phyloP scores from a whole-genome alignment of 768 basidiomycete species.

The Peribolospora kevripleyi region DNA sequence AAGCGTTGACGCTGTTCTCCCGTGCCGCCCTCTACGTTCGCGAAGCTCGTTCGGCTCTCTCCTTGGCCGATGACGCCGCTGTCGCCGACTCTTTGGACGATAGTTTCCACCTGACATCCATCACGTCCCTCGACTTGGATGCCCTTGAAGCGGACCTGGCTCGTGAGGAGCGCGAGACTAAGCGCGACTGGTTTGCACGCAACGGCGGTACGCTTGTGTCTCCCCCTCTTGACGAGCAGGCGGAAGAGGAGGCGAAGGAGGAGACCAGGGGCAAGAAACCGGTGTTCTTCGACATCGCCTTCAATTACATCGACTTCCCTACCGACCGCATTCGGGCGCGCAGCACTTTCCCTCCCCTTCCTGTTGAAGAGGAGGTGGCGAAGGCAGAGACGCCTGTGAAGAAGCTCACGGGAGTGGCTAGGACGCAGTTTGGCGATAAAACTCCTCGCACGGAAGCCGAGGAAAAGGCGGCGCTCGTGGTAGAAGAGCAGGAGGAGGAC shows the following conservation, averaged over 20 bases:
- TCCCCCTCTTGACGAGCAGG: too few species aligned
- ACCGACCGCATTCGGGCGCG: too few species aligned
- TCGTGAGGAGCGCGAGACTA: slow-evolving; percentile 34
- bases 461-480: too few species aligned
- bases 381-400: too few species aligned
- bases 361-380: too few species aligned
- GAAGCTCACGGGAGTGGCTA: too few species aligned
- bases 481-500: too few species aligned
- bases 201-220: slow-evolving; percentile 37
- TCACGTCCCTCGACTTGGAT: slow-evolving; percentile 17
- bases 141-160: slow-evolving; percentile 32
- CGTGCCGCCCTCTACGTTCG: slow-evolving; percentile 49
- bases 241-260: too few species aligned
- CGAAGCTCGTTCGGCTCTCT: slow-evolving; percentile 35
- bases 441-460: too few species aligned
- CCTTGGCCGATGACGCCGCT: slow-evolving; percentile 16
- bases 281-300: slow-evolving; percentile 76
- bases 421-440: too few species aligned
- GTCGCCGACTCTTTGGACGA: slow-evolving; percentile 10
- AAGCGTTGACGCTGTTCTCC: slow-evolving; percentile 45
- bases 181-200: slow-evolving; percentile 44
- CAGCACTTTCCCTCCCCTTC: too few species aligned
- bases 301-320: slow-evolving; percentile 45
- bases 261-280: slow-evolving; percentile 37
- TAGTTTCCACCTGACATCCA: too few species aligned